Evolutionary conservation across 768 basidiomycete genomes (phyloP), one percentile per base, ranked within the genome.

Genomic region (Scleroderma citrinum): DNA sequence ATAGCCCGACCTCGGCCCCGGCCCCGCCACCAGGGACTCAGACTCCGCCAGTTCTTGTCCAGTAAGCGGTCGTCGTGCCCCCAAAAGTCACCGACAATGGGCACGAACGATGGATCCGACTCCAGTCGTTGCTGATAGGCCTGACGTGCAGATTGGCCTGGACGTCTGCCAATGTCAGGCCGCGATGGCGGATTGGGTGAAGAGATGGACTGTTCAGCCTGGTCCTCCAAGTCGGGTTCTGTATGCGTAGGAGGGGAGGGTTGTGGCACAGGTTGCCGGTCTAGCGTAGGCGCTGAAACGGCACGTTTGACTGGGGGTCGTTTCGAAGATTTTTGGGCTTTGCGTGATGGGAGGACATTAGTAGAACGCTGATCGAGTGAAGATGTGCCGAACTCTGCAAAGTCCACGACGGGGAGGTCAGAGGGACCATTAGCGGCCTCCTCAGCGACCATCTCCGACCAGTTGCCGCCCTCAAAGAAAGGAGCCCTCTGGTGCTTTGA

Each of bases 71-170:
- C 92, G 65, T 96, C 93, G 62, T 96, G 93, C 5, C 88, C 84
- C 92, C 91, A 96, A 62, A 96, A 96, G 53, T 85, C 85, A 47
- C 93, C 93, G 20, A 94, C 87, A 21, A 83, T 86, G 20, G 93
- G 93, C 24, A 91, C 87, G 63, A 84, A 92, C 2, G 90, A 88
- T 2, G 93, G 92, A 63, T 96, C 93, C 11, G 69, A 73, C 49
- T 90, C 84, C 21, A 95, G 73, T 26, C 85, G 82, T 54, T 88
- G 78, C 54, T 90, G 84, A 67, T 96, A 95, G 17, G 82, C 87
- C 63, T 92, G 89, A 42, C 92, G 87, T 34, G 83, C 88, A 20
- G 79, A 76, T 50, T 80, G 82, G 3, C 78, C 78, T 3, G 72
- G 69, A 14, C 75, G 76, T 43, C 60, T 63, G 44, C 63, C 49